Evolutionary conservation across 1,139 yeast species (phyloP).

Genomic region (Debaryomyces sp.): DNA sequence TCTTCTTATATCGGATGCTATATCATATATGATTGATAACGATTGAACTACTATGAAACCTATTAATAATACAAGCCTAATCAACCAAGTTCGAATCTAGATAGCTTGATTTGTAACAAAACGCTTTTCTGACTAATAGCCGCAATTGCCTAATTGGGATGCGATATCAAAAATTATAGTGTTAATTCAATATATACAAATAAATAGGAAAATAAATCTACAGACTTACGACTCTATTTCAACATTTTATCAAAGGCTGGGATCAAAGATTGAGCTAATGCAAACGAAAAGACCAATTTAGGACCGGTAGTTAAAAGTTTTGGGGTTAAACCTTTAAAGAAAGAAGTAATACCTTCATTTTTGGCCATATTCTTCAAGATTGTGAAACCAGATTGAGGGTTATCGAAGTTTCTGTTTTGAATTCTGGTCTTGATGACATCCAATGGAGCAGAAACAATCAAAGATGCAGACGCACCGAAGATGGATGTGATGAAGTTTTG

Average conservation of each 20-base stretch:
- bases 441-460: constrained; percentile 95
- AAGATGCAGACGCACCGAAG: constrained; percentile 95
- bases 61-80: neutral
- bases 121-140: neutral
- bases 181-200: constrained; percentile 7
- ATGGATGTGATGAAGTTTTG: constrained; percentile 97
- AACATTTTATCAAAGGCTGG: constrained; percentile 87
- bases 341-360: constrained; percentile 87
- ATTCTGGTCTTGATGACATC: constrained; percentile 98
- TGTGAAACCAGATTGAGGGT: constrained; percentile 91
- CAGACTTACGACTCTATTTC: constrained; percentile 20
- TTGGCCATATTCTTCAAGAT: constrained; percentile 91
- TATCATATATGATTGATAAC: neutral
- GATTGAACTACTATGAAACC: neutral
- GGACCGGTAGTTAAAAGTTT: constrained; percentile 98
- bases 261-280: constrained; percentile 93
- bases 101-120: neutral
- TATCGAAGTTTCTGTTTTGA: constrained; percentile 93
- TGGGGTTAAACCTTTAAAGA: constrained; percentile 97
- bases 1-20: neutral
- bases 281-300: constrained; percentile 93
- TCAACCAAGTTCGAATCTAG: neutral
- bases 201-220: neutral
- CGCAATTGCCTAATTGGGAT: constrained; percentile 7
- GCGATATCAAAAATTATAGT: constrained; percentile 1